Evolutionary conservation across 768 basidiomycete species (phyloP).

Genomic region (Mycena latifolia): DNA sequence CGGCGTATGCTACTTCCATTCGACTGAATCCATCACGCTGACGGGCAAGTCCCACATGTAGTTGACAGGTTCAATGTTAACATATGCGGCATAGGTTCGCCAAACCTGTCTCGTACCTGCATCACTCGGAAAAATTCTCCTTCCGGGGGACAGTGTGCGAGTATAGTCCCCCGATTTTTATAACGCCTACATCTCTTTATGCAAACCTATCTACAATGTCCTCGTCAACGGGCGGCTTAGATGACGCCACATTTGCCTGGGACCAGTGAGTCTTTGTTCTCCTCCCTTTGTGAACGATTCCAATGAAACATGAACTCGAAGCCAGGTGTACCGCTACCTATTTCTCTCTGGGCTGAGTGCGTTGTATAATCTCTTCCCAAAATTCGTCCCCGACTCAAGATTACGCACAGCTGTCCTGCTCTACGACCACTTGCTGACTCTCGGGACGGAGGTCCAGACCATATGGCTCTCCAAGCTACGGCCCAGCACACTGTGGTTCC

Average conservation of each 20-base stretch:
- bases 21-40: too few relatives aligned
- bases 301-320: not conserved
- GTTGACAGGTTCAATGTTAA: too few relatives aligned
- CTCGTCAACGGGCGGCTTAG: slow-evolving; percentile 22
- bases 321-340: slow-evolving; percentile 25
- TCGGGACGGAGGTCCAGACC: slow-evolving; percentile 21
- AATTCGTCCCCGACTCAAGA: not conserved
- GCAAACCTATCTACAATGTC: not conserved
- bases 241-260: slow-evolving; percentile 28
- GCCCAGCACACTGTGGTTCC: slow-evolving; percentile 20
- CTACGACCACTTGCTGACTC: slow-evolving; percentile 28
- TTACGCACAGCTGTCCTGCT: slow-evolving; percentile 20
- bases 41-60: too few relatives aligned
- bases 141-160: slow-evolving; percentile 5
- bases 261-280: slow-evolving; percentile 24
- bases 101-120: not conserved
- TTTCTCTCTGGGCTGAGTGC: slow-evolving; percentile 32
- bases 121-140: slow-evolving; percentile 5
- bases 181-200: not conserved
- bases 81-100: too few relatives aligned
- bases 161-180: not conserved
- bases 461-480: slow-evolving; percentile 15
- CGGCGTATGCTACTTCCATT: too few relatives aligned
- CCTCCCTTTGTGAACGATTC: not conserved
- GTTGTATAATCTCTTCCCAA: not conserved